Percentiles rank a stretch among this genome's conserved stretches.
phyloP scores from a whole-genome alignment of 1,139 yeast genomes.

The Geotrichum candidum region DNA sequence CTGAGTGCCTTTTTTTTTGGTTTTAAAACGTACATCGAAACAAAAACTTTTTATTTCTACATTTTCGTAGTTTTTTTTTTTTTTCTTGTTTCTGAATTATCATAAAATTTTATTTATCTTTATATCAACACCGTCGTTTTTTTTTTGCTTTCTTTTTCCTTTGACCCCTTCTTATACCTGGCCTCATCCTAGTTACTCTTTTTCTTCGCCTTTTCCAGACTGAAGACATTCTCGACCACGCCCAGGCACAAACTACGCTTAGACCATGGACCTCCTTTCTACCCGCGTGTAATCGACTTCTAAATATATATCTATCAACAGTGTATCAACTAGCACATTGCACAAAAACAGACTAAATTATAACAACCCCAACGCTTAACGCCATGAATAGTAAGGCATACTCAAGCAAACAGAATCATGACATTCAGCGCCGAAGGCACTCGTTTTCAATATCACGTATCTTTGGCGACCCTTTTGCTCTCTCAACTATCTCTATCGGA shows the following conservation, averaged over 20 bases:
- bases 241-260: background rate
- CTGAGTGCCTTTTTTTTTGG: no score
- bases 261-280: background rate
- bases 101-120: no score
- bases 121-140: no score
- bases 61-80: no score
- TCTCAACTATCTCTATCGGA: conserved; percentile 35
- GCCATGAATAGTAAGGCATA: background rate
- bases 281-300: background rate
- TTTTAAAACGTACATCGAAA: no score
- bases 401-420: background rate
- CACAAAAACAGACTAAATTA: background rate
- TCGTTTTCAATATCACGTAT: conserved; percentile 19
- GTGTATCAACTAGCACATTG: background rate
- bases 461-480: conserved; percentile 40
- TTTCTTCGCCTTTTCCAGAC: background rate
- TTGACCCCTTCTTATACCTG: background rate
- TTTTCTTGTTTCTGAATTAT: no score
- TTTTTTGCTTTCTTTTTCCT: background rate
- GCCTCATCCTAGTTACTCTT: background rate
- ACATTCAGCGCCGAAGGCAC: background rate
- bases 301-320: background rate
- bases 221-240: background rate
- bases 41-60: no score
- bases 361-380: background rate